Evolutionary conservation across 1,284 basidiomycete genomes (phyloP).

Genomic region (Ustilago bromivora): DNA sequence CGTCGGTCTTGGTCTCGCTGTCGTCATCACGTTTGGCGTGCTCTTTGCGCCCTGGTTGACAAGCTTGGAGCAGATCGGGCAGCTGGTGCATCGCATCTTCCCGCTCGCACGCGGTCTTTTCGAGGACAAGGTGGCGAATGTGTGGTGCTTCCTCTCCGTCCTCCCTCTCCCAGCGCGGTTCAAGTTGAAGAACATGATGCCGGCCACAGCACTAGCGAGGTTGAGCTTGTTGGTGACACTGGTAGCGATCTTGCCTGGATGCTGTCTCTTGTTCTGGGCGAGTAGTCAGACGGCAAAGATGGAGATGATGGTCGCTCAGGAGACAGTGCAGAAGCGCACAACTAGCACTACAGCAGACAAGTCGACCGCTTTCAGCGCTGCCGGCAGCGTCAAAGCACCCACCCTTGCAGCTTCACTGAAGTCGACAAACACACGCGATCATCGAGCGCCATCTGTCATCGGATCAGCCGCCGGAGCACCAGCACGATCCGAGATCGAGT

Average conservation of each 20-base stretch:
- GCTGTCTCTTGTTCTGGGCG: constrained; percentile 59
- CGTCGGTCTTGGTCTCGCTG: constrained; percentile 75
- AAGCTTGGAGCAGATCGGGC: constrained; percentile 73
- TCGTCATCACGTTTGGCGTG: constrained; percentile 75
- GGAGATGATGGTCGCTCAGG: constrained; percentile 61
- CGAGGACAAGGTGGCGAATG: constrained; percentile 96
- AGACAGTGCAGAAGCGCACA: constrained; percentile 6
- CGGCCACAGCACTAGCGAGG: constrained; percentile 60
- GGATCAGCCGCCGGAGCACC: constrained; percentile 33
- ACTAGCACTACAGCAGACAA: constrained; percentile 4
- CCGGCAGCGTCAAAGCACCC: constrained; percentile 19
- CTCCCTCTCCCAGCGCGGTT: constrained; percentile 57
- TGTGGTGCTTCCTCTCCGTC: constrained; percentile 76
- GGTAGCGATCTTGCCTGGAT: constrained; percentile 66
- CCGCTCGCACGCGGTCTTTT: constrained; percentile 90
- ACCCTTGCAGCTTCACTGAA: constrained; percentile 15
- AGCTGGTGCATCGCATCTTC: constrained; percentile 84
- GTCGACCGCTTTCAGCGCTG: background rate
- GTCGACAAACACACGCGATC: constrained; percentile 28
- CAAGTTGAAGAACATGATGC: constrained; percentile 58
- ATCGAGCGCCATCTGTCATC: constrained; percentile 45
- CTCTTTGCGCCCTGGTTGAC: constrained; percentile 82
- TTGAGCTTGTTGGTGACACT: constrained; percentile 70
- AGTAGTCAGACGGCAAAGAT: constrained; percentile 59
- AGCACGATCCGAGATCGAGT: constrained; percentile 47